These are phyloP conservation scores for Cutaneotrichosporon cutaneum DNA, from an alignment of 1,284 basidiomycete species.

Conservation along the genomic window DNA sequence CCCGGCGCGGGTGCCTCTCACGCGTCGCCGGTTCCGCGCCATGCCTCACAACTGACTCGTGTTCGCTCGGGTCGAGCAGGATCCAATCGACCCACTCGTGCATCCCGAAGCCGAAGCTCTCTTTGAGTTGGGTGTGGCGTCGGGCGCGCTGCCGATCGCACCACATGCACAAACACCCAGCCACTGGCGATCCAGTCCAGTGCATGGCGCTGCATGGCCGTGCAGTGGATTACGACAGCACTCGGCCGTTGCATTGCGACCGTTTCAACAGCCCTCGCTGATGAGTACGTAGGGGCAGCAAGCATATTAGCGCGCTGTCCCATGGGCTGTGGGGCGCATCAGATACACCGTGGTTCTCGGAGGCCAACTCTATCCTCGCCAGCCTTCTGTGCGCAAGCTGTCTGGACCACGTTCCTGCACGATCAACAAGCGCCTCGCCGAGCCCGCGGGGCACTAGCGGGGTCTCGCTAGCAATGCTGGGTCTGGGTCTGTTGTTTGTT, in stretches of 20 bases:
- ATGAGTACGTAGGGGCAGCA: too few species aligned
- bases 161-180: neutral
- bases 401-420: neutral
- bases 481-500: neutral
- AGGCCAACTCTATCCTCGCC: neutral
- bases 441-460: neutral
- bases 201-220: too few species aligned
- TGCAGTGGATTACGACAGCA: neutral
- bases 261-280: neutral
- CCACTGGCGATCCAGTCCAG: neutral
- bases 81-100: neutral
- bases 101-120: neutral
- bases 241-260: neutral
- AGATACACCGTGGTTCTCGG: neutral
- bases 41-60: neutral
- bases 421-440: neutral
- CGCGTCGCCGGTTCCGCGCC: neutral
- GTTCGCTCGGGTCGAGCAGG: neutral
- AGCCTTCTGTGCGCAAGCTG: neutral
- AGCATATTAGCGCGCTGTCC: neutral
- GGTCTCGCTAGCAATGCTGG: neutral
- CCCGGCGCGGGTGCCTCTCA: neutral
- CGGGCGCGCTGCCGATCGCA: neutral
- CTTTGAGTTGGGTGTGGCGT: slow-evolving; percentile 1
- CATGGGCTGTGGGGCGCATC: neutral